Percentiles rank a stretch among this genome's conserved stretches.
These are phyloP conservation scores for Aspergillus egyptiacus DNA, from an alignment of 495 filamentous ascomycete genomes.

Conservation along the genomic window DNA sequence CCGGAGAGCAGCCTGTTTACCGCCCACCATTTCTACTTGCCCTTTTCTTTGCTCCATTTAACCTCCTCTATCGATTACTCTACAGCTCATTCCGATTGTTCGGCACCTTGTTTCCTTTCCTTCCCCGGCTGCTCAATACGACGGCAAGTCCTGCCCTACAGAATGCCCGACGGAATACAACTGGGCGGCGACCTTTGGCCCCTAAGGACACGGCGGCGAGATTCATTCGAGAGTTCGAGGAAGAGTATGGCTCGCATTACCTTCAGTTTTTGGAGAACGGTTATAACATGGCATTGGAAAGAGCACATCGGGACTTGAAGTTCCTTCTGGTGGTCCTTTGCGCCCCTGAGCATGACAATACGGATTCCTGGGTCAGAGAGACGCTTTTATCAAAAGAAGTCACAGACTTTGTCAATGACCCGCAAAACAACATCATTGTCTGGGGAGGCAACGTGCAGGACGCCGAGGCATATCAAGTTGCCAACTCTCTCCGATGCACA, in stretches of 20 bases:
- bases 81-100: slow-evolving; percentile 58
- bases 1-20: slow-evolving; percentile 54
- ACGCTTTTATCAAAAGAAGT: slow-evolving; percentile 75
- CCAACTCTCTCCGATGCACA: slow-evolving; percentile 72
- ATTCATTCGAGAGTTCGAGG: slow-evolving; percentile 88
- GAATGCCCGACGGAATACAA: slow-evolving; percentile 53
- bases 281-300: slow-evolving; percentile 83
- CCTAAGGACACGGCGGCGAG: slow-evolving; percentile 83
- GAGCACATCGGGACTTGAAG: slow-evolving; percentile 83
- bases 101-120: slow-evolving; percentile 69
- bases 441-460: slow-evolving; percentile 93
- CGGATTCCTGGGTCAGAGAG: slow-evolving; percentile 70
- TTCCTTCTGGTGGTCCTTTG: slow-evolving; percentile 80
- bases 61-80: slow-evolving; percentile 63
- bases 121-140: slow-evolving; percentile 62
- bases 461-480: slow-evolving; percentile 87
- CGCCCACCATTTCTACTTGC: slow-evolving; percentile 68
- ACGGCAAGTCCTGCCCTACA: slow-evolving; percentile 44
- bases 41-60: slow-evolving; percentile 76
- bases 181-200: slow-evolving; percentile 64
- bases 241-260: slow-evolving; percentile 69
- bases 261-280: slow-evolving; percentile 77
- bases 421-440: slow-evolving; percentile 67
- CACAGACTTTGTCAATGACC: slow-evolving; percentile 62
- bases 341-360: slow-evolving; percentile 91